phyloP scores from a whole-genome alignment of 495 filamentous ascomycete species.

The Mytilinidion resinicola region DNA sequence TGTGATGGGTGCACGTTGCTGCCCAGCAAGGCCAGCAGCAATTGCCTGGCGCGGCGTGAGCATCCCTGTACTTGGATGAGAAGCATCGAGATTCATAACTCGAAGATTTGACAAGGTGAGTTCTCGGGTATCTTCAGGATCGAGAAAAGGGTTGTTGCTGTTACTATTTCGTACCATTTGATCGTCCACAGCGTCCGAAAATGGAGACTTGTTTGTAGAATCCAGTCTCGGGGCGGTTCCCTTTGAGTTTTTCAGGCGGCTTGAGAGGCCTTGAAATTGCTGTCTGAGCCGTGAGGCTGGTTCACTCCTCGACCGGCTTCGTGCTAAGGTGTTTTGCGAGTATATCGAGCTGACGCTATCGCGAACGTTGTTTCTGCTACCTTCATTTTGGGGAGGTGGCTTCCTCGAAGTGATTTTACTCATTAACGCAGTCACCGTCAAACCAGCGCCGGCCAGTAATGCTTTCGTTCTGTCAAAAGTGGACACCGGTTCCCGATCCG shows the following conservation, averaged over 20 bases:
- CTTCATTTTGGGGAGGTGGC: constrained; percentile 8
- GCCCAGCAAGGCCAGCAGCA: constrained; percentile 15
- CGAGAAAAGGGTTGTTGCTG: constrained; percentile 22
- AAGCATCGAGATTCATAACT: constrained; percentile 15
- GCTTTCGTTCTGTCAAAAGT: neutral
- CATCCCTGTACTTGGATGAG: neutral
- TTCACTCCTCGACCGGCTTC: constrained; percentile 24
- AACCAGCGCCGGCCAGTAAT: constrained; percentile 7
- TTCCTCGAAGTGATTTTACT: constrained; percentile 9
- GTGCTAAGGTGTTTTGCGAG: constrained; percentile 13
- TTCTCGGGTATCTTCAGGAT: constrained; percentile 13
- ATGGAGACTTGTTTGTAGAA: constrained; percentile 16
- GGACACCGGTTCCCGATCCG: neutral
- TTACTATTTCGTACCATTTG: constrained; percentile 14
- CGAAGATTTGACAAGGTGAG: constrained; percentile 5
- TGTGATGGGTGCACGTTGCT: constrained; percentile 21
- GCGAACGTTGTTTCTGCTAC: constrained; percentile 11
- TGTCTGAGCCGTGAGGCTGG: constrained; percentile 16
- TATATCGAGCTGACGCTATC: constrained; percentile 26
- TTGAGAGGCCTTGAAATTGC: constrained; percentile 20
- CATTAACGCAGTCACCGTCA: constrained; percentile 1
- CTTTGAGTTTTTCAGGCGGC: constrained; percentile 24
- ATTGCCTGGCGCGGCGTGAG: neutral
- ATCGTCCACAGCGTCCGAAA: constrained; percentile 17
- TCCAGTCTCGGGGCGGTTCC: constrained; percentile 11